Percentiles rank a stretch among this genome's conserved stretches.
Evolutionary conservation across 352 stramenopile genomes (phyloP).

Genomic region (Phytophthora chlamydospora): DNA sequence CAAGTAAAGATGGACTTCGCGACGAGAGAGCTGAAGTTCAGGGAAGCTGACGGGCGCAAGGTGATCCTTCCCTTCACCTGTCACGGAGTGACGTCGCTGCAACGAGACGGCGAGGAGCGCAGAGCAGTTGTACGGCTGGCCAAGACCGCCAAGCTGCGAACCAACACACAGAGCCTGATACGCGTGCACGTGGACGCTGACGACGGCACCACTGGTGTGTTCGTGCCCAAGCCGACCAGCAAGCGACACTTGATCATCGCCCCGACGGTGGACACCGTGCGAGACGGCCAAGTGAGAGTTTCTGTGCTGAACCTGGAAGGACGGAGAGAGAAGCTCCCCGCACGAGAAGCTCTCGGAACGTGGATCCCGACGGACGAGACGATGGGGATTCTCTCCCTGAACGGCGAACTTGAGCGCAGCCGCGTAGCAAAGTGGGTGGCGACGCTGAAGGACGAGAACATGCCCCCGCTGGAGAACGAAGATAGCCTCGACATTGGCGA

Average conservation of each 20-base stretch:
- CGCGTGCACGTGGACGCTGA: too few species aligned
- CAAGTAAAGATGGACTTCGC: constrained; percentile 17
- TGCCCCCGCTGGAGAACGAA: background rate
- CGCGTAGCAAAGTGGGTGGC: constrained; percentile 1
- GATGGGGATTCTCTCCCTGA: constrained; percentile 13
- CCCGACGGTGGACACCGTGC: constrained; percentile 5
- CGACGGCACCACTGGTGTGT: too few species aligned
- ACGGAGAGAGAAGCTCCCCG: constrained; percentile 4
- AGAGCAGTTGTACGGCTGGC: too few species aligned
- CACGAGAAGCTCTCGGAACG: constrained; percentile 5
- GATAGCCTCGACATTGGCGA: background rate
- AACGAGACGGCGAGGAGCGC: too few species aligned
- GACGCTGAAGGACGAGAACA: background rate
- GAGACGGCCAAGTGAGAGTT: background rate
- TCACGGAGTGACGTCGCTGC: constrained; percentile 4
- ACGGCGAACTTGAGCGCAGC: background rate
- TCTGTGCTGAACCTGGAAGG: constrained; percentile 21
- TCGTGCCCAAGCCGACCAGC: too few species aligned
- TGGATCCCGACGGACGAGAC: constrained; percentile 23
- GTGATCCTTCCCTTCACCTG: constrained; percentile 12
- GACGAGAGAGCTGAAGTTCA: constrained; percentile 1
- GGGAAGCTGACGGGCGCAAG: background rate
- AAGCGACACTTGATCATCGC: too few species aligned
- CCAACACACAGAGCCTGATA: too few species aligned
- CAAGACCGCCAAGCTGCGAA: too few species aligned